Conservation (phyloP, 768 basidiomycete genomes). For the Kwoniella dendrophila region DNA sequence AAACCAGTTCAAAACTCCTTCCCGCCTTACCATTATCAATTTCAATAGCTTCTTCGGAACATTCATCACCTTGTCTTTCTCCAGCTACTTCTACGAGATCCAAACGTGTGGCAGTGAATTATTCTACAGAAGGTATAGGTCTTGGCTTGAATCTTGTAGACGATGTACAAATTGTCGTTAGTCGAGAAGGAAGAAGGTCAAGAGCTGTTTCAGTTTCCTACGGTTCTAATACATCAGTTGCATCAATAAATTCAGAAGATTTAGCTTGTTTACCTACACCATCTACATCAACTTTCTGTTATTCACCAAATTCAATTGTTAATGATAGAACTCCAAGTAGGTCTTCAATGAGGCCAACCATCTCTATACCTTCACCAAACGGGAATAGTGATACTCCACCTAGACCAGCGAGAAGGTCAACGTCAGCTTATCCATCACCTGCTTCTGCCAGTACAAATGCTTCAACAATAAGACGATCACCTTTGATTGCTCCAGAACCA, state of each 20-base stretch:
- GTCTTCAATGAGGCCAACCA: constrained; percentile 1
- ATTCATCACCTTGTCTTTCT: constrained; percentile 1
- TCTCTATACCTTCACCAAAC: neutral
- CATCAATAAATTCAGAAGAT: constrained; percentile 4
- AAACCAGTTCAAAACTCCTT: constrained; percentile 19
- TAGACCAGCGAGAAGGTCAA: constrained; percentile 25
- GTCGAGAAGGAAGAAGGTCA: constrained; percentile 21
- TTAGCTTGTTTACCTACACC: constrained; percentile 19
- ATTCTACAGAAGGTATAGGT: constrained; percentile 1
- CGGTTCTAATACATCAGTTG: constrained; percentile 1
- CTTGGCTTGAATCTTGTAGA: constrained; percentile 14
- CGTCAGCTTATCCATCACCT: constrained; percentile 17
- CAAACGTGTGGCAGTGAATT: constrained; percentile 15
- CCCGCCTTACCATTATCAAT: constrained; percentile 19
- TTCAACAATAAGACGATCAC: constrained; percentile 9
- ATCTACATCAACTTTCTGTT: neutral
- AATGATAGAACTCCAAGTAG: constrained; percentile 11
- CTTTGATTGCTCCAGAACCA: constrained; percentile 18
- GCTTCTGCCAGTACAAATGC: neutral
- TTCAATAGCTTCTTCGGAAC: neutral
- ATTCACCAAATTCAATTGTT: neutral
- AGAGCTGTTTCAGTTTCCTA: constrained; percentile 20
- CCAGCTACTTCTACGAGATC: constrained; percentile 1
- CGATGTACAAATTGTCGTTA: constrained; percentile 25
- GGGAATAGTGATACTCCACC: constrained; percentile 30